Evolutionary conservation across 2,329 filamentous ascomycete genomes (phyloP), one percentile per base, ranked within the genome.

Genomic region (Botrytis paeoniae): DNA sequence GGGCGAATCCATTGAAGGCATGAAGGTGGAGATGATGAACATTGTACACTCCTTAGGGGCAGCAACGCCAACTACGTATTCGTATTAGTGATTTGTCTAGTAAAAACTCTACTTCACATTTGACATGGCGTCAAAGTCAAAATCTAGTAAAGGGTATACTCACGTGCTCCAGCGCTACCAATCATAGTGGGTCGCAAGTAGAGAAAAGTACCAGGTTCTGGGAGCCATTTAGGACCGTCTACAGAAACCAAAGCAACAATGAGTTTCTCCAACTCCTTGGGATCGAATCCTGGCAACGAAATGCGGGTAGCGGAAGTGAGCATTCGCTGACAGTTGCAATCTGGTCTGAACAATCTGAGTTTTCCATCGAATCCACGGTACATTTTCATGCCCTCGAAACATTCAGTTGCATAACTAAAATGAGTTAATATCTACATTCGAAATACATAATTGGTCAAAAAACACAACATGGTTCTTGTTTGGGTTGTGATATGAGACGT

Each of bases 311-410:
- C 85, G 5, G 88, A 90, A 79, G 86, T 85, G 77, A 90, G 76
- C 78, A 81, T 78, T 29, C 80, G 76, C 57, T 71, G 83, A 78
- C 86, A 86, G 80, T 92, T 92, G 73, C 85, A 83, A 62, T 87
- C 82, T 0, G 89, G 88, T 60, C 90, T 85, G 84, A 92, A 92
- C 39, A 92, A 83, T 63, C 90, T 87, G 66, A 91, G 82, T 74
- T 87, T 86, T 69, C 88, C 88, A 79, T 92, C 89, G 73, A 85
- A 87, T 72, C 94, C 94, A 69, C 94, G 90, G 86, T 94, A 97
- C 69, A 89, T 89, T 83, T 97, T 97, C 84, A 91, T 86, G 20
- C 94, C 94, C 83, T 97, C 94, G 84, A 97, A 97, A 82, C 94
- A 97, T 83, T 95, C 92, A 65, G 93, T 97, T 18, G 93, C 94